A percentile compares a stretch with the other conserved stretches of the same genome.
These are phyloP conservation scores for Saccharomycopsis malanga DNA, from an alignment of 805 yeast genomes.

Conservation along the genomic window DNA sequence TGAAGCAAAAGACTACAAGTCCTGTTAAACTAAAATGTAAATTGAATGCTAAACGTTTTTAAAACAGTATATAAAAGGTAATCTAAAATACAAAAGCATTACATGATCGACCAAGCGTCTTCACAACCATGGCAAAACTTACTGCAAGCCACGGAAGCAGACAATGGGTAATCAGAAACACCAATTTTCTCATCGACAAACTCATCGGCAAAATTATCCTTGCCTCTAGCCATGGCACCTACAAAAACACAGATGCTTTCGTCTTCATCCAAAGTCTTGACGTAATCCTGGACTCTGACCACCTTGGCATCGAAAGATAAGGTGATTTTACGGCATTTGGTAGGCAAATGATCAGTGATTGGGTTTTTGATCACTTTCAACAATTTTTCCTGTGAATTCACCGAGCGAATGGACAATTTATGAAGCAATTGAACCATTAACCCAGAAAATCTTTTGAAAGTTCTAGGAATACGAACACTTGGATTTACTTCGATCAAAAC, in stretches of 20 bases:
- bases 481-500: constrained; percentile 95
- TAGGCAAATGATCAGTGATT: constrained; percentile 92
- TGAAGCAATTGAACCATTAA: constrained; percentile 95
- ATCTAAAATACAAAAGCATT: constrained; percentile 14
- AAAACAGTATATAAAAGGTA: neutral
- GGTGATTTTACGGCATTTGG: constrained; percentile 90
- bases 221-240: constrained; percentile 99
- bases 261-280: constrained; percentile 66
- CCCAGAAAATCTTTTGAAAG: constrained; percentile 95
- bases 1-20: no score
- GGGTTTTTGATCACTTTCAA: constrained; percentile 95
- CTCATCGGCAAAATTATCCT: constrained; percentile 95
- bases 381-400: constrained; percentile 89
- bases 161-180: constrained; percentile 87
- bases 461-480: constrained; percentile 93
- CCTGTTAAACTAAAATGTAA: no score
- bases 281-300: constrained; percentile 82
- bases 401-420: constrained; percentile 86
- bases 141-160: constrained; percentile 97
- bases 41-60: no score
- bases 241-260: constrained; percentile 97
- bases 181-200: constrained; percentile 95
- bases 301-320: constrained; percentile 89
- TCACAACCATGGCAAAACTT: constrained; percentile 98
- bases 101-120: constrained; percentile 84